Evolutionary conservation across 1,139 yeast species (phyloP).

Genomic region (Arxiozyma bovina): DNA sequence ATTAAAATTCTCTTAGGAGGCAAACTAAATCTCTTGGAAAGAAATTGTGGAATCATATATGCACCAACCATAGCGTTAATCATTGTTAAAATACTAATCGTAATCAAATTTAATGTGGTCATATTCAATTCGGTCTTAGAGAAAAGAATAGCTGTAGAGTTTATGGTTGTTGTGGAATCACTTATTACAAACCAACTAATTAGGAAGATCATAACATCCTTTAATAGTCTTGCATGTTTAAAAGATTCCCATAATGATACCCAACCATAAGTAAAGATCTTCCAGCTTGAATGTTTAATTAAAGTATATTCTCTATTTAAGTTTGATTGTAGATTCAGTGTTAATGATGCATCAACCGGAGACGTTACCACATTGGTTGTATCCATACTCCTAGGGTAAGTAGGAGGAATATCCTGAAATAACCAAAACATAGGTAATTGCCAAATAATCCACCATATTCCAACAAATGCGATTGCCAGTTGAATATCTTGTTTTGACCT

Average conservation of each 20-base stretch:
- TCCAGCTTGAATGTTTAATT: conserved; percentile 1
- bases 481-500: conserved; percentile 43
- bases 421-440: conserved; percentile 47
- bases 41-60: conserved; percentile 40
- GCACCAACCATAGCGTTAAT: conserved; percentile 58
- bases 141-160: conserved; percentile 63
- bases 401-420: conserved; percentile 30
- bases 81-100: conserved; percentile 54
- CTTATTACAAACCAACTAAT: conserved; percentile 63
- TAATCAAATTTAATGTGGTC: conserved; percentile 53
- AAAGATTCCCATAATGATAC: conserved; percentile 43
- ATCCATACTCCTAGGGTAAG: background rate
- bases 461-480: conserved; percentile 49
- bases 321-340: background rate
- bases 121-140: conserved; percentile 57
- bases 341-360: background rate
- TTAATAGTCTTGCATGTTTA: conserved; percentile 45
- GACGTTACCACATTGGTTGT: background rate
- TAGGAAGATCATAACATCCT: conserved; percentile 52
- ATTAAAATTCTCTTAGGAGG: conserved; percentile 42
- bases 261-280: conserved; percentile 50
- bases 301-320: background rate
- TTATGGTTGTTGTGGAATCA: conserved; percentile 63
- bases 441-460: conserved; percentile 63
- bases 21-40: conserved; percentile 36